Base-by-base conservation (phyloP, 805 yeast species). In the Diddensiella transvaalensis region DNA sequence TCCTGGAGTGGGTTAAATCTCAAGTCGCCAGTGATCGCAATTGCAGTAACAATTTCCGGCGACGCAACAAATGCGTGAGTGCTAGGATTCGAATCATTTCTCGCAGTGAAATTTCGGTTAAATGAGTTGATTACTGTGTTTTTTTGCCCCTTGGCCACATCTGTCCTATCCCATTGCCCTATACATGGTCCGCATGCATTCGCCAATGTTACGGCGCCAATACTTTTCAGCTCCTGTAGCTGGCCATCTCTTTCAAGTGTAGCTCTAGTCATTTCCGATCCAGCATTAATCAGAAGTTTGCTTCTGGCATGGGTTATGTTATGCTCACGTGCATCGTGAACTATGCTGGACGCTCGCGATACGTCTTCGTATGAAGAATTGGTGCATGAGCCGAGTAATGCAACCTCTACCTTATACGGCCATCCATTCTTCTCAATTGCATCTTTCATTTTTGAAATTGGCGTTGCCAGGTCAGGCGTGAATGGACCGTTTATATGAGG, bases 121-220 rank as follows among this genome's bases (percentile, higher is more conserved):
- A 87, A 90, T 53, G 96, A 88, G 36, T 97, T 87, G 63, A 90
- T 91, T 71, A 90, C 91, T 61, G 96, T 90, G 79, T 90, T 90
- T 74, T 87, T 85, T 71, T 86, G 95, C 69, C 89, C 91, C 78
- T 87, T 87, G 76, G 86, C 81, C 69, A 87, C 80, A 68, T 87
- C 90, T 64, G 77, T 85, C 74, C 98, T 85, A 70, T 89, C 96
- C 98, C 98, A 90, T 77, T 90, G 97, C 66, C 98, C 98, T 67
- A 90, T 90, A 80, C 98, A 90, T 66, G 98, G 98, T 65, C 98
- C 98, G 78, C 98, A 90, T 50, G 98, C 98, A 67, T 90, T 90
- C 53, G 98, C 97, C 66, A 90, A 76, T 45, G 90, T 96, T 53
- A 83, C 78, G 67, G 95, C 97, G 60, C 96, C 97, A 63, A 85